Conservation (phyloP, 345 rosid species). For the Cardiospermum halicacabum region DNA sequence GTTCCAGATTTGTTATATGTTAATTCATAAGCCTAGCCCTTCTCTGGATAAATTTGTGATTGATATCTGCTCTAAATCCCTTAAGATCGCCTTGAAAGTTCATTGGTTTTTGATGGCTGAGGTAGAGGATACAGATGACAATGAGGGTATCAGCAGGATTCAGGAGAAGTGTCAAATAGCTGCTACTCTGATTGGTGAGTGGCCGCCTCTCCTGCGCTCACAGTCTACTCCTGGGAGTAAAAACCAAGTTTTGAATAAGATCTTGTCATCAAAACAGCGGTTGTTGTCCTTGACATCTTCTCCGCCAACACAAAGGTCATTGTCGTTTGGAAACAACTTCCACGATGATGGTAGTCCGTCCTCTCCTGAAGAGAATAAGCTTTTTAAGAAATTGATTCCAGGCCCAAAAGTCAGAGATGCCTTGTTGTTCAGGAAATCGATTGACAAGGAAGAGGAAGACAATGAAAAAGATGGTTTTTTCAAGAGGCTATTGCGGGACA, state of each 20-base stretch:
- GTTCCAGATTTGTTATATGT: conserved; percentile 92
- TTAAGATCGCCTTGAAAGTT: conserved; percentile 88
- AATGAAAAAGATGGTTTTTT: conserved; percentile 93
- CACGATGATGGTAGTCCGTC: conserved; percentile 64
- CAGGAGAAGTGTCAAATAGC: conserved; percentile 99
- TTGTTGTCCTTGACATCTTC: conserved; percentile 78
- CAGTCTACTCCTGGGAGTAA: conserved; percentile 76
- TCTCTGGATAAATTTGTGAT: conserved; percentile 96
- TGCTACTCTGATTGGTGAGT: conserved; percentile 94
- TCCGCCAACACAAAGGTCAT: conserved; percentile 60
- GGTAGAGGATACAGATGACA: conserved; percentile 92
- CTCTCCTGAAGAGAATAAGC: conserved; percentile 72
- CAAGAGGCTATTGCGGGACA: conserved; percentile 85
- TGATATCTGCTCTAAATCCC: conserved; percentile 78
- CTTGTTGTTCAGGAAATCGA: conserved; percentile 85
- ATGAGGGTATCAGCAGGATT: conserved; percentile 92
- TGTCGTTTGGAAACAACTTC: conserved; percentile 58
- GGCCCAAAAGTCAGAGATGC: conserved; percentile 95
- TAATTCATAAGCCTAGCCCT: conserved; percentile 97
- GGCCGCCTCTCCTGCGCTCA: conserved; percentile 70
- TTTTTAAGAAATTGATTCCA: conserved; percentile 89
- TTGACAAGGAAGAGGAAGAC: conserved; percentile 87
- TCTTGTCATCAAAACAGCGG: conserved; percentile 84
- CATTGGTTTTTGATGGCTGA: conserved; percentile 98
- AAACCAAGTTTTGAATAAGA: conserved; percentile 81